Conservation (phyloP, 108 stramenopile genomes). For the Nitzschia putrida region DNA sequence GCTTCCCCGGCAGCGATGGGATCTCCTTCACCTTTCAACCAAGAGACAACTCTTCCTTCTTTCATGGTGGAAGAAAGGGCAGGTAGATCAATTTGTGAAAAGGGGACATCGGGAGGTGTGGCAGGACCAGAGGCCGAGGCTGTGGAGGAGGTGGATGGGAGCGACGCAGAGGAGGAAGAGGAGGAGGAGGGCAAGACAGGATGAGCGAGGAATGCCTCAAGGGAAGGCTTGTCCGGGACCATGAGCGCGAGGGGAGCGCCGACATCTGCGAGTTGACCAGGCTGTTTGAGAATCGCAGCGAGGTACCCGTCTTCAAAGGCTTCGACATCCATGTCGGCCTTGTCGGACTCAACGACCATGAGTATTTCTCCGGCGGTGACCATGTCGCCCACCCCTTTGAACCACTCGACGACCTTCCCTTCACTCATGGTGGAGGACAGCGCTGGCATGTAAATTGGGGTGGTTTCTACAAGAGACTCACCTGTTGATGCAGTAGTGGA, state of each 20-base stretch:
- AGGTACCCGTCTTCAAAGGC: slow-evolving; percentile 87
- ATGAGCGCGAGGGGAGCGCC: slow-evolving; percentile 79
- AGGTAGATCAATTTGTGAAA: slow-evolving; percentile 93
- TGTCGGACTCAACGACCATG: slow-evolving; percentile 92
- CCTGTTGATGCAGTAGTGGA: slow-evolving; percentile 36
- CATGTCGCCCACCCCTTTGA: slow-evolving; percentile 74
- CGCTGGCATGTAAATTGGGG: slow-evolving; percentile 83
- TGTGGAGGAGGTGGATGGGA: slow-evolving; percentile 22
- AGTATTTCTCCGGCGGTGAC: slow-evolving; percentile 84
- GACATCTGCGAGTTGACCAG: slow-evolving; percentile 76
- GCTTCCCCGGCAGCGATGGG: slow-evolving; percentile 90
- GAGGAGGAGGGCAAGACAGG: slow-evolving; percentile 33
- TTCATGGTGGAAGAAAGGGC: slow-evolving; percentile 98
- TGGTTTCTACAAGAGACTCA: slow-evolving; percentile 52
- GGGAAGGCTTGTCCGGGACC: slow-evolving; percentile 62
- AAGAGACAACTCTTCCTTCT: slow-evolving; percentile 95
- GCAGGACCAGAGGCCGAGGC: slow-evolving; percentile 26
- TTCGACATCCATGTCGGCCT: slow-evolving; percentile 93
- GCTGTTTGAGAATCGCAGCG: slow-evolving; percentile 78
- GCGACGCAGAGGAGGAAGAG: slow-evolving; percentile 23
- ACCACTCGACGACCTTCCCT: slow-evolving; percentile 88
- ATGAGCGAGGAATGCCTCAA: slow-evolving; percentile 54
- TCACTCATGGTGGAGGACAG: slow-evolving; percentile 91
- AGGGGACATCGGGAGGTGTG: slow-evolving; percentile 66
- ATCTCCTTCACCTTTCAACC: slow-evolving; percentile 93